Evolutionary conservation across 2,329 filamentous ascomycete species (phyloP), one percentile per base, ranked within the genome.

Genomic region (Sclerotinia glacialis): DNA sequence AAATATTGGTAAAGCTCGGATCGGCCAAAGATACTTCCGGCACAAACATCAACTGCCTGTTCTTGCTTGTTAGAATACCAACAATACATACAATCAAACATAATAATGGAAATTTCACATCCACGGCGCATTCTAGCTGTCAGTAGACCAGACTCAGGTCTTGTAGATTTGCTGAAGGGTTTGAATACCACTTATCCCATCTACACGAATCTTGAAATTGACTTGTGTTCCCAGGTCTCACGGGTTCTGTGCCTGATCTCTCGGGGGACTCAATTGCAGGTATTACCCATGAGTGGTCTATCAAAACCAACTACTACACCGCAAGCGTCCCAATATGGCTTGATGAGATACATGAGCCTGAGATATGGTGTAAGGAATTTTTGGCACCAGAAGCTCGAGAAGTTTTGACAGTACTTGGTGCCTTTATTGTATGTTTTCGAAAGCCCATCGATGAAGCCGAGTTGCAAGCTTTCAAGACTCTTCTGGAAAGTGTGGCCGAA

Each of bases 301-400:
- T 90, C 65, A 80, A 80, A 68, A 90, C 86, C 26, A 72, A 79
- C 18, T 90, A 90, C 79, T 90, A 89, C 78, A 81, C 77, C 31
- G 82, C 85, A 64, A 79, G 79, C 0, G 79, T 90, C 4, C 86
- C 87, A 53, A 80, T 90, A 70, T 90, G 88, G 88, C 80, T 90
- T n/a, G 88, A 90, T 73, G 80, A 88, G 55, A 80, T 88, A 67
- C 72, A 79, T 7, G 62, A 68, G 14, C 70, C 74, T 2, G 26
- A 65, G 14, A 53, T 58, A 46, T 90, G 87, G 87, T 79, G 84
- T 0, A 75, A 75, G 2, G 83, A 84, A 0, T 90, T 89, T 71
- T 80, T 89, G 1, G 82, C 83, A 0, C 76, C 81, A 0, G 87
- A 89, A 73, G 88, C 88, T 0, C 79, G 78, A 65, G 87, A 89